Conservation (phyloP, 169 alveolate genomes). For the Toxoplasma gondii region DNA sequence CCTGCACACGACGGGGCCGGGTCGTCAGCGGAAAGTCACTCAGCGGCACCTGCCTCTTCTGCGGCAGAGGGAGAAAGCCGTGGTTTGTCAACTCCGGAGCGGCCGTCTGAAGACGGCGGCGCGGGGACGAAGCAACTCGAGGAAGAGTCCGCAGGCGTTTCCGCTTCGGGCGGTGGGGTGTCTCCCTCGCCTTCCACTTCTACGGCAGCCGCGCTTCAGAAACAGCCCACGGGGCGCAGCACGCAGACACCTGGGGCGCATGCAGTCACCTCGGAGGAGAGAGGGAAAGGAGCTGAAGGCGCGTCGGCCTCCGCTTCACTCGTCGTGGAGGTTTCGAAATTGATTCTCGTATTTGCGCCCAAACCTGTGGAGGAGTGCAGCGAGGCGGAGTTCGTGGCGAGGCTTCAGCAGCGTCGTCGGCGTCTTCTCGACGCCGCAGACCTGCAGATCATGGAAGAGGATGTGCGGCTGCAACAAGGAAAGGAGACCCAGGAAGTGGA, state of each 20-base stretch:
- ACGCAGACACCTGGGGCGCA: background rate
- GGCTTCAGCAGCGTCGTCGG: slow-evolving; percentile 24
- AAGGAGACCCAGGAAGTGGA: background rate
- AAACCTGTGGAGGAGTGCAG: slow-evolving; percentile 10
- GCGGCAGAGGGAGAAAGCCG: background rate
- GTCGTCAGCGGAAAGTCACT: background rate
- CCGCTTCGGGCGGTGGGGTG: too few species aligned
- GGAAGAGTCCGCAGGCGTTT: background rate
- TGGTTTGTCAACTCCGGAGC: background rate
- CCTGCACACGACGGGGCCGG: background rate
- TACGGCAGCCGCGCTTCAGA: background rate
- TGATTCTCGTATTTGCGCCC: slow-evolving; percentile 11
- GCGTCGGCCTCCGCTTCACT: background rate
- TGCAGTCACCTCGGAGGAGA: background rate
- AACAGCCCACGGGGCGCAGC: background rate
- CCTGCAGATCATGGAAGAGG: background rate
- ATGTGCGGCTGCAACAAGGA: background rate
- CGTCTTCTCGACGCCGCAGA: slow-evolving; percentile 20
- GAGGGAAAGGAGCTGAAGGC: background rate
- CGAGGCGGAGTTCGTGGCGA: background rate
- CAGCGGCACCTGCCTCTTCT: background rate
- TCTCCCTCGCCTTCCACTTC: background rate
- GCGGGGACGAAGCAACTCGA: background rate
- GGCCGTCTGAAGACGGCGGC: background rate
- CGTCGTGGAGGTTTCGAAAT: background rate